These are phyloP conservation scores for Extremus antarcticus DNA, from an alignment of 495 filamentous ascomycete species.

Conservation along the genomic window DNA sequence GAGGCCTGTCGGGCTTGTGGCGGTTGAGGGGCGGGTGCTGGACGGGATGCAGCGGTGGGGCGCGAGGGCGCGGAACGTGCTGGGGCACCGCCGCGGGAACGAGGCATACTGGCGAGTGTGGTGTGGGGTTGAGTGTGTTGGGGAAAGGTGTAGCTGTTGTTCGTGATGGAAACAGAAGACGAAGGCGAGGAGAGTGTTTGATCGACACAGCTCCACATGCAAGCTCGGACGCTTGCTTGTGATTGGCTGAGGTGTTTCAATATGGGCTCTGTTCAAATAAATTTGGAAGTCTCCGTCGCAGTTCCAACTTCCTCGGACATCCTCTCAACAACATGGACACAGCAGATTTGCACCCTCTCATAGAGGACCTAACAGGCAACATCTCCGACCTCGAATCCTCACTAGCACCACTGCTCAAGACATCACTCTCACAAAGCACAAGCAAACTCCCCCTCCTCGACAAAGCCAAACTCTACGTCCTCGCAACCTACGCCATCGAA, in stretches of 20 bases:
- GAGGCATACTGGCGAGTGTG: slow-evolving; percentile 27
- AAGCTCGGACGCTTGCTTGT: too few relatives aligned
- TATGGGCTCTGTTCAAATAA: too few relatives aligned
- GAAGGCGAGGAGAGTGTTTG: background rate
- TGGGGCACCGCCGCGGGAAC: slow-evolving; percentile 26
- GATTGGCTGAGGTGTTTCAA: too few relatives aligned
- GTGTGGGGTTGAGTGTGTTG: background rate
- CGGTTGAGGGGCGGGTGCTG: slow-evolving; percentile 21
- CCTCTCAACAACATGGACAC: slow-evolving; percentile 22
- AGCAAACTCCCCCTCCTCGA: slow-evolving; percentile 80
- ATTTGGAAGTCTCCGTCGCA: too few relatives aligned
- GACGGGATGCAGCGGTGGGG: slow-evolving; percentile 17
- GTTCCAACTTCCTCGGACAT: too few relatives aligned
- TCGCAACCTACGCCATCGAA: slow-evolving; percentile 77
- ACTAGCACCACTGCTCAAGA: slow-evolving; percentile 54
- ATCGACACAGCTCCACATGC: too few relatives aligned
- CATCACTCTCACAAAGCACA: slow-evolving; percentile 52
- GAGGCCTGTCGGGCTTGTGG: slow-evolving; percentile 27
- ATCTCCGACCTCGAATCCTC: slow-evolving; percentile 67
- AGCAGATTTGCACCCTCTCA: slow-evolving; percentile 19
- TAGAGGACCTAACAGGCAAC: slow-evolving; percentile 64
- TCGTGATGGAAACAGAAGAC: background rate
- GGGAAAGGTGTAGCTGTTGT: background rate
- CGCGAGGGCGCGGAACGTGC: slow-evolving; percentile 22
- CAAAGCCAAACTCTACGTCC: slow-evolving; percentile 81